Percentiles rank a stretch among this genome's conserved stretches.
These are phyloP conservation scores for Nicotiana obtusifolia DNA, from an alignment of 257 asterid species.

Conservation along the genomic window DNA sequence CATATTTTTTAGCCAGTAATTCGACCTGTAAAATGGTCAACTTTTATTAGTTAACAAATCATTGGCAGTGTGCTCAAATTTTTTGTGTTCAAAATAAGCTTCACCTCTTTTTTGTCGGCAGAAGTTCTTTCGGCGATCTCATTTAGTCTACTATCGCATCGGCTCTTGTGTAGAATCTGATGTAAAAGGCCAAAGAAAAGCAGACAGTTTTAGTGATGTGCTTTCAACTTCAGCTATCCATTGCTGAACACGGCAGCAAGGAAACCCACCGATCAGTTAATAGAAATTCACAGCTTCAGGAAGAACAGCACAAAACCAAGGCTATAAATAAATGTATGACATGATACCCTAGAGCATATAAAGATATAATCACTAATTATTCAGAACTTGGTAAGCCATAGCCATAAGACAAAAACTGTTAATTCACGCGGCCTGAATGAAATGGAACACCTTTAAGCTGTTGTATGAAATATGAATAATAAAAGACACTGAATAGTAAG, in stretches of 20 bases:
- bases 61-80: neutral
- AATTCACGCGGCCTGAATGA: neutral
- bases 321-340: neutral
- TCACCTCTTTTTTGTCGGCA: conserved; percentile 86
- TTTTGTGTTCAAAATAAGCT: conserved; percentile 8
- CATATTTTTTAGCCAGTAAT: conserved; percentile 74
- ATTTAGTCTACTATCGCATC: conserved; percentile 86
- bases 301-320: neutral
- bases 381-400: neutral
- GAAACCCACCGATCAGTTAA: neutral
- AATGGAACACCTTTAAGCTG: neutral
- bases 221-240: neutral
- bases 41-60: conserved; percentile 14
- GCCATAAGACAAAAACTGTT: neutral
- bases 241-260: neutral
- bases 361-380: neutral
- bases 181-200: conserved; percentile 25
- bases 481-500: neutral
- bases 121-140: conserved; percentile 84
- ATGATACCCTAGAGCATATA: conserved; percentile 7
- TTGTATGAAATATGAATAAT: neutral
- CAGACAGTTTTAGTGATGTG: conserved; percentile 9
- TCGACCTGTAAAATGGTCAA: conserved; percentile 55
- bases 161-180: conserved; percentile 89
- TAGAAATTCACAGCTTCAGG: neutral